Evolutionary conservation across 352 stramenopile genomes (phyloP), one percentile per base, ranked within the genome.

Genomic region (Globisporangium middletonii): DNA sequence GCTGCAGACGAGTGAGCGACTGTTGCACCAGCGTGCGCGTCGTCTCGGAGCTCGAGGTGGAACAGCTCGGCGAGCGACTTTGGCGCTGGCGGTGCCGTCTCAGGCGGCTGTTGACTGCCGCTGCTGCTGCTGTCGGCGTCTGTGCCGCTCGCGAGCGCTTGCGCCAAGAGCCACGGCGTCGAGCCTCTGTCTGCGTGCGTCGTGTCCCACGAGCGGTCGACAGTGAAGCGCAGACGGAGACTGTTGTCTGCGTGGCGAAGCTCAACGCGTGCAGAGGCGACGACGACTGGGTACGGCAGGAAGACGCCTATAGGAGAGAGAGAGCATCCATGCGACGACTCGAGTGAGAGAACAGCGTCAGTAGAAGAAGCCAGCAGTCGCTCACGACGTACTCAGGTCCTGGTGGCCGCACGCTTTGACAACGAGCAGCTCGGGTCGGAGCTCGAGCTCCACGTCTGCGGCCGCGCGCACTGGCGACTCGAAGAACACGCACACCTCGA

Each of bases 1-100:
- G 33, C 3, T 43, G 44, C 30, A 44, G 42, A 41, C 12, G 11
- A 44, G 48, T 26, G 30, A 13, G 4, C 0, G 0, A n/a, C 9
- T 12, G 33, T 19, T 27, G 16, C 11, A 2, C 11, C 49, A 42
- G 23, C n/a, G 7, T 46, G 33, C 45, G 42, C 48, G 4, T 23
- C 28, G 4, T 51, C 45, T 12, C 55, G 60, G 28, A 71, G 69
- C 19, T 60, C 63, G 13, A 91, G 64, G 41, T 91, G 77, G 43
- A 89, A 92, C 71, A 86, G 82, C 37, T 91, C 83, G 0, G 71
- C 64, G 35, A 92, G 59, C 18, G 83, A 87, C 53, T 77, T 81
- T 16, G 76, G 67, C 6, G 71, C 59, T 8, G 26, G 0, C 12
- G 30, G 13, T 9, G 11, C 67, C 48, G 33, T 11, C 18, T 35